phyloP scores from a whole-genome alignment of 176 grass and related monocot species.

The Triticum dicoccoides region DNA sequence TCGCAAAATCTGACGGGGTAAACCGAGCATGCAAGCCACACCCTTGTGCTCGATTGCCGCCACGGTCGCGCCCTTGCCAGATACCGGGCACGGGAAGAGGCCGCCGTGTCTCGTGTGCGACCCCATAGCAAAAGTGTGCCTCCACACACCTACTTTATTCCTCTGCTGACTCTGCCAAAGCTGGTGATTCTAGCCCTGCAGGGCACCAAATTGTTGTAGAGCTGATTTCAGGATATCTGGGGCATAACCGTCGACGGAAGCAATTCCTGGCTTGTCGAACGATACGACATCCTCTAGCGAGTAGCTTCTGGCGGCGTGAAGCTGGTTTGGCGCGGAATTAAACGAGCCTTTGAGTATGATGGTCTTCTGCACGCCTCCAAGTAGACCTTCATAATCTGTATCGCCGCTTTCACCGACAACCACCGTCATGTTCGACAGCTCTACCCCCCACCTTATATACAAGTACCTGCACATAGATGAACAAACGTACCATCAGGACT shows the following conservation, averaged over 20 bases:
- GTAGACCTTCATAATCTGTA: constrained; percentile 79
- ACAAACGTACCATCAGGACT: constrained; percentile 3
- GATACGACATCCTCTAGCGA: constrained; percentile 58
- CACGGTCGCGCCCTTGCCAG: too few relatives aligned
- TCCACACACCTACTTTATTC: constrained; percentile 27
- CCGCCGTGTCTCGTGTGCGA: too few relatives aligned
- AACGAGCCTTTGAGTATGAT: constrained; percentile 72
- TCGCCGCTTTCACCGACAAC: constrained; percentile 83
- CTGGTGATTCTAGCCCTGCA: constrained; percentile 26
- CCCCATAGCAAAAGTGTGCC: neutral
- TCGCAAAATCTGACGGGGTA: too few relatives aligned
- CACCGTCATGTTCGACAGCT: constrained; percentile 68
- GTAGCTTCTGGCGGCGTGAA: constrained; percentile 63
- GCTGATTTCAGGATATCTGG: constrained; percentile 37
- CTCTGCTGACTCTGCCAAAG: neutral
- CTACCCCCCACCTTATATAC: constrained; percentile 69
- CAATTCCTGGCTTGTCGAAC: constrained; percentile 68
- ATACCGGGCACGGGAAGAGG: too few relatives aligned
- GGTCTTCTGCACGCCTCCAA: constrained; percentile 68
- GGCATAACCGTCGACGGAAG: constrained; percentile 51
- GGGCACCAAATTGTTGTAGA: constrained; percentile 55
- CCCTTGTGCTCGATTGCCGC: too few relatives aligned
- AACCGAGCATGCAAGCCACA: too few relatives aligned
- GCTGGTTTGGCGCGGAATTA: constrained; percentile 51
- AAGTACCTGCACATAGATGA: constrained; percentile 58